These are phyloP conservation scores for Wallacemonas sp. DNA, from an alignment of 208 protist species.

Conservation along the genomic window DNA sequence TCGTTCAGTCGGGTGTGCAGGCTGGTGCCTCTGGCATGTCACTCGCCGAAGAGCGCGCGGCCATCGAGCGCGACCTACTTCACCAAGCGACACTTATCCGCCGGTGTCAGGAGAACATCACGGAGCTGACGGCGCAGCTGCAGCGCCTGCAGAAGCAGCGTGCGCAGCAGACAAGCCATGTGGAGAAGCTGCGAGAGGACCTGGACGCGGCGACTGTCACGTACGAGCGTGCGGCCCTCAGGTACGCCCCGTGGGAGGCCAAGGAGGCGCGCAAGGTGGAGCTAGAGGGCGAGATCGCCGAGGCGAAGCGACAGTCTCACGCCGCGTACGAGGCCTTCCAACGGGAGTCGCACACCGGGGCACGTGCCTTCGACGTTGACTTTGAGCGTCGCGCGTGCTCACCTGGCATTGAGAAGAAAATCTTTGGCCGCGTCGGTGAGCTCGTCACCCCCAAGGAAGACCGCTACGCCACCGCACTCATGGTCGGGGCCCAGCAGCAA, in stretches of 20 bases:
- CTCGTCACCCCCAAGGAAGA: constrained; percentile 86
- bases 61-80: constrained; percentile 67
- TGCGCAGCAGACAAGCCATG: constrained; percentile 25
- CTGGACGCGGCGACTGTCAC: constrained; percentile 22
- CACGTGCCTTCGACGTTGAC: constrained; percentile 64
- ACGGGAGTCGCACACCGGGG: constrained; percentile 36
- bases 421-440: constrained; percentile 94
- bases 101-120: constrained; percentile 44
- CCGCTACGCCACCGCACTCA: constrained; percentile 82
- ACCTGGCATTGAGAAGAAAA: constrained; percentile 36
- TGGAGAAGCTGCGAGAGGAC: constrained; percentile 31
- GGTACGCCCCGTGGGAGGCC: constrained; percentile 30
- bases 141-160: constrained; percentile 32
- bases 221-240: constrained; percentile 30
- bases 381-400: constrained; percentile 51
- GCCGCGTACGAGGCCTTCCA: constrained; percentile 60
- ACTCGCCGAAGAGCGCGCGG: constrained; percentile 68
- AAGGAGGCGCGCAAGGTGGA: constrained; percentile 39
- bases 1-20: constrained; percentile 75
- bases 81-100: constrained; percentile 35
- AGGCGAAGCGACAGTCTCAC: constrained; percentile 54
- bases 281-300: constrained; percentile 36
- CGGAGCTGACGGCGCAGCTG: constrained; percentile 51
- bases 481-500: constrained; percentile 90
- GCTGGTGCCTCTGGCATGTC: constrained; percentile 76